Percentiles rank a stretch among this genome's conserved stretches.
Evolutionary conservation across 2,329 filamentous ascomycete species (phyloP).

Genomic region (Teratosphaeria zuluensis): DNA sequence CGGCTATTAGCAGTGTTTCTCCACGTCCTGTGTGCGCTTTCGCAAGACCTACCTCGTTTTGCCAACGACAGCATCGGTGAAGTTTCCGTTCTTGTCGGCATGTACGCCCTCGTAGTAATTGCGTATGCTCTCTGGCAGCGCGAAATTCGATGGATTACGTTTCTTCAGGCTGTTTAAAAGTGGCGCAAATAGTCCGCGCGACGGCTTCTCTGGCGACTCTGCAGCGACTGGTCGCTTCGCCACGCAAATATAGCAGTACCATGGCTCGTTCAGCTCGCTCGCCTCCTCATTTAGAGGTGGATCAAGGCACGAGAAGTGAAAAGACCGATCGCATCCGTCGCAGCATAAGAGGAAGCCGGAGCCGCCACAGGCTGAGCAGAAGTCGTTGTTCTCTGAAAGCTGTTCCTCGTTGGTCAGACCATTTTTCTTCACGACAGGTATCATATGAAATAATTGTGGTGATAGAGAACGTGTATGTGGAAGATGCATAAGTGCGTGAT

Average conservation of each 20-base stretch:
- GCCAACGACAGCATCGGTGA: slow-evolving; percentile 57
- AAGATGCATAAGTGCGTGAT: slow-evolving; percentile 20
- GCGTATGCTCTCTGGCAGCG: slow-evolving; percentile 60
- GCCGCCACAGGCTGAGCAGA: slow-evolving; percentile 76
- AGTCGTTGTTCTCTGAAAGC: slow-evolving; percentile 66
- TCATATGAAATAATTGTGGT: slow-evolving; percentile 11
- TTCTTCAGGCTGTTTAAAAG: slow-evolving; percentile 46
- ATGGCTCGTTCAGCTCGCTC: slow-evolving; percentile 51
- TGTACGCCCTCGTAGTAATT: slow-evolving; percentile 71
- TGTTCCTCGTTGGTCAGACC: slow-evolving; percentile 32
- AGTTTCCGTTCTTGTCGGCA: slow-evolving; percentile 68
- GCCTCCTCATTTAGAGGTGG: slow-evolving; percentile 54
- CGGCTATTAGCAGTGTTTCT: slow-evolving; percentile 1
- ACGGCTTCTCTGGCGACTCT: slow-evolving; percentile 22
- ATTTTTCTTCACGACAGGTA: slow-evolving; percentile 8
- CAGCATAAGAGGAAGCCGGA: slow-evolving; percentile 84
- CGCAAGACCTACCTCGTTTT: slow-evolving; percentile 46
- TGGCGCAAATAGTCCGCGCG: slow-evolving; percentile 49
- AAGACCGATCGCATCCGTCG: slow-evolving; percentile 81
- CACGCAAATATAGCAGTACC: slow-evolving; percentile 72
- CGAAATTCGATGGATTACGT: slow-evolving; percentile 27
- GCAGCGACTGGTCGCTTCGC: slow-evolving; percentile 26
- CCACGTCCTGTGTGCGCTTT: neutral
- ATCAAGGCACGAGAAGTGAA: slow-evolving; percentile 82
- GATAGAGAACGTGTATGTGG: slow-evolving; percentile 16